Conservation (phyloP, 306 rosid species). For the Elaeagnus macrophylla region DNA sequence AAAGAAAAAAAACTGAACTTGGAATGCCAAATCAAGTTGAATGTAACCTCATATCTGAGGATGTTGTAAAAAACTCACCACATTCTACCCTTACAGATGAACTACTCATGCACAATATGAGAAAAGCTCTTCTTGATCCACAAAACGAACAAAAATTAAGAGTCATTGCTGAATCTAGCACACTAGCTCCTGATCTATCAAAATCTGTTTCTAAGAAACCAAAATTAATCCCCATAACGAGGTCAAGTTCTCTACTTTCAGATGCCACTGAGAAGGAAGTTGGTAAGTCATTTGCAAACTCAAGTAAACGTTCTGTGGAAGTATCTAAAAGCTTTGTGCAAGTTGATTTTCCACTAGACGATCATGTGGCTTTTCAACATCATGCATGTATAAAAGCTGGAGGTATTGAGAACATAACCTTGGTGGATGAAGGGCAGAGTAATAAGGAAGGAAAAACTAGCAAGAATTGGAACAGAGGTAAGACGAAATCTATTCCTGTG, state of each 20-base stretch:
- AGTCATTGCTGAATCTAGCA: constrained; percentile 15
- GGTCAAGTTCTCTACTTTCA: constrained; percentile 17
- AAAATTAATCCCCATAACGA: constrained; percentile 20
- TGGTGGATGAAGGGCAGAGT: constrained; percentile 23
- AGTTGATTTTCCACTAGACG: not conserved
- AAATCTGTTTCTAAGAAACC: constrained; percentile 30
- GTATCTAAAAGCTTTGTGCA: constrained; percentile 16
- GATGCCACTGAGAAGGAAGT: constrained; percentile 25
- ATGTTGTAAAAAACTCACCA: constrained; percentile 18
- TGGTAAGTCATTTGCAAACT: constrained; percentile 26
- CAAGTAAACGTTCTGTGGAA: constrained; percentile 10
- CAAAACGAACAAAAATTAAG: constrained; percentile 20
- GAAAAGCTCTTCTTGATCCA: constrained; percentile 23
- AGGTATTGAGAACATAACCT: constrained; percentile 17
- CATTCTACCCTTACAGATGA: constrained; percentile 19
- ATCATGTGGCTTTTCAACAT: not conserved
- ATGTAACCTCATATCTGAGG: constrained; percentile 25
- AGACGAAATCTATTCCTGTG: constrained; percentile 38
- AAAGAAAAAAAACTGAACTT: constrained; percentile 19
- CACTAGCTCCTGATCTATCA: constrained; percentile 24
- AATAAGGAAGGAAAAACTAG: constrained; percentile 16
- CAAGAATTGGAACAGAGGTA: constrained; percentile 20
- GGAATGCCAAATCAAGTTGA: constrained; percentile 30
- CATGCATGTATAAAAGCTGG: constrained; percentile 15
- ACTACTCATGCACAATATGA: constrained; percentile 23